Percentiles rank a stretch among this genome's conserved stretches.
Evolutionary conservation across 768 basidiomycete species (phyloP).

Genomic region (Lentinula detonsa): DNA sequence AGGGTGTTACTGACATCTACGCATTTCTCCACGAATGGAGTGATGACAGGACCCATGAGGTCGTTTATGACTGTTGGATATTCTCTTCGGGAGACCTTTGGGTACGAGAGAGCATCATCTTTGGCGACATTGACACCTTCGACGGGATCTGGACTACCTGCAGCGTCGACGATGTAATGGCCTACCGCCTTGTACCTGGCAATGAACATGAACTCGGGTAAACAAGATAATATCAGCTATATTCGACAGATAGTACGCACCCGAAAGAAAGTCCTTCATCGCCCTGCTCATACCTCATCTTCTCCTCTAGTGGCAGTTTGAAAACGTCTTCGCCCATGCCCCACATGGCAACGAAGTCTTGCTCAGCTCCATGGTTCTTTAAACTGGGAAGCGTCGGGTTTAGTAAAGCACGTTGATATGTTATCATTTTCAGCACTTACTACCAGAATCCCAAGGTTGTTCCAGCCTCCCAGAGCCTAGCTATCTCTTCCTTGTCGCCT

Average conservation of each 20-base stretch:
- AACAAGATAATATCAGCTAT: too few relatives aligned
- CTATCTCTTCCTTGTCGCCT: conserved; percentile 36
- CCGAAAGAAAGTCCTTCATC: conserved; percentile 27
- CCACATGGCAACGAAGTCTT: conserved; percentile 28
- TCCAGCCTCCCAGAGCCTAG: conserved; percentile 50
- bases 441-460: conserved; percentile 65
- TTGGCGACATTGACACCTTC: conserved; percentile 45
- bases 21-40: conserved; percentile 14
- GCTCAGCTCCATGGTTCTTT: conserved; percentile 30
- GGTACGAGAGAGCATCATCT: conserved; percentile 44
- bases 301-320: conserved; percentile 27
- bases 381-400: conserved; percentile 14
- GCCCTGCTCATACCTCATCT: conserved; percentile 31
- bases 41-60: conserved; percentile 28
- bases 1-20: conserved; percentile 31
- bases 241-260: conserved; percentile 6
- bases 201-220: not conserved
- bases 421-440: conserved; percentile 26
- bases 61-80: conserved; percentile 36
- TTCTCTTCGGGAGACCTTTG: conserved; percentile 29
- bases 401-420: too few relatives aligned
- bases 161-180: conserved; percentile 36
- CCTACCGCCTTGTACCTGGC: conserved; percentile 37
- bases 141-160: conserved; percentile 33
- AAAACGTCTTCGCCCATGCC: conserved; percentile 29